Percentiles rank a stretch among this genome's conserved stretches.
Evolutionary conservation across 352 stramenopile species (phyloP).

Genomic region (Elongisporangium undulatum): DNA sequence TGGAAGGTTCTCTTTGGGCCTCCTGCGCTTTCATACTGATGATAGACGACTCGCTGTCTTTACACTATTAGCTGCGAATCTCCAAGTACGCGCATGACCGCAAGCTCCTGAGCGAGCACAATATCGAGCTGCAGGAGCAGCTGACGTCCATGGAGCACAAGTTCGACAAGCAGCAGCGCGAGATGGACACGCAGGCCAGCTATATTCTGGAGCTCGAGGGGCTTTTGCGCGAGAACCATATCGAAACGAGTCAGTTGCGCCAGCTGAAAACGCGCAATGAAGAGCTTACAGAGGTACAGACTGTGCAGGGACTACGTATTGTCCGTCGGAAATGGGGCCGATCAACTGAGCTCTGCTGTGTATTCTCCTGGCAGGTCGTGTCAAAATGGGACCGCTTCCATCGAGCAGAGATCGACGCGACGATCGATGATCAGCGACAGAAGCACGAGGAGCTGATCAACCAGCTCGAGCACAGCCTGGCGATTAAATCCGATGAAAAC

Average conservation of each 20-base stretch:
- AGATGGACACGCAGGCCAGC: slow-evolving; percentile 53
- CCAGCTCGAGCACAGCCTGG: slow-evolving; percentile 40
- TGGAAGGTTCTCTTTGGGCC: not conserved
- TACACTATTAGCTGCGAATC: slow-evolving; percentile 38
- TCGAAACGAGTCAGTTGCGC: slow-evolving; percentile 27
- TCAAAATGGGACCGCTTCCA: slow-evolving; percentile 58
- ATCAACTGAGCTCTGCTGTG: slow-evolving; percentile 5
- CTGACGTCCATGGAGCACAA: slow-evolving; percentile 48
- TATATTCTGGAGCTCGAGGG: slow-evolving; percentile 68
- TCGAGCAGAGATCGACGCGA: slow-evolving; percentile 32
- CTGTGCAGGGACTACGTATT: not conserved
- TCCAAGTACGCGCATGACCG: slow-evolving; percentile 77
- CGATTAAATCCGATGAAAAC: slow-evolving; percentile 25
- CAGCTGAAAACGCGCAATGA: slow-evolving; percentile 36
- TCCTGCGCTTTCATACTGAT: not conserved
- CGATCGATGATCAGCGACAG: slow-evolving; percentile 21
- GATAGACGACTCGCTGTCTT: not conserved
- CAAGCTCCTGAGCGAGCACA: slow-evolving; percentile 78
- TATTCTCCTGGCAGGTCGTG: slow-evolving; percentile 26
- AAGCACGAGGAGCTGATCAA: slow-evolving; percentile 55
- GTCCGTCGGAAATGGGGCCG: not conserved
- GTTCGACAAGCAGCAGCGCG: slow-evolving; percentile 32
- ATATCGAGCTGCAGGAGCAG: slow-evolving; percentile 67
- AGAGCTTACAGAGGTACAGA: slow-evolving; percentile 36
- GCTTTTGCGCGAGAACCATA: slow-evolving; percentile 33